A percentile compares a stretch with the other conserved stretches of the same genome.
Evolutionary conservation across 306 rosid genomes (phyloP).

Genomic region (Erythrophleum fordii): DNA sequence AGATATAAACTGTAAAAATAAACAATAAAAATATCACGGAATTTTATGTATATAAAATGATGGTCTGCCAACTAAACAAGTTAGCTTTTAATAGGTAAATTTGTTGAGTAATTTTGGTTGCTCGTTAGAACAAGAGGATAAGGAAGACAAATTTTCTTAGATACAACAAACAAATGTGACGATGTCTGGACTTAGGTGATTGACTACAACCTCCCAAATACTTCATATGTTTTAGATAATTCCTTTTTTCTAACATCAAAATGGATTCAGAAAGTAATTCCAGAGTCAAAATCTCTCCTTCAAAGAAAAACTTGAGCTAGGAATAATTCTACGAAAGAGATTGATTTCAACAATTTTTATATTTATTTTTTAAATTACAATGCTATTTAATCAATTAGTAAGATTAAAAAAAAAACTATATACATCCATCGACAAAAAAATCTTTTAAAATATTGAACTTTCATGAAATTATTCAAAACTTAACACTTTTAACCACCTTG

Average conservation of each 20-base stretch:
- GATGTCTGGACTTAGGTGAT: slow-evolving; percentile 21
- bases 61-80: too few species aligned
- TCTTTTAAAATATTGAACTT: too few species aligned
- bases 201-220: slow-evolving; percentile 3
- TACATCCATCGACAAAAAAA: too few species aligned
- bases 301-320: background rate
- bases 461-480: background rate
- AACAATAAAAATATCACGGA: too few species aligned
- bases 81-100: background rate
- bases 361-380: background rate
- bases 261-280: background rate
- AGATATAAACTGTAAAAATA: too few species aligned
- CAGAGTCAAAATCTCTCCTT: background rate
- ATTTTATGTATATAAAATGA: too few species aligned
- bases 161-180: background rate
- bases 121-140: background rate
- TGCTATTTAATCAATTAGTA: background rate
- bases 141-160: background rate
- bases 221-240: background rate
- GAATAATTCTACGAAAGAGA: background rate
- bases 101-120: background rate
- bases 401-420: background rate
- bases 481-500: background rate
- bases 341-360: background rate
- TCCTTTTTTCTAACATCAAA: background rate